Conservation (phyloP, 148 eudicot genomes). For the Simmondsia chinensis region DNA sequence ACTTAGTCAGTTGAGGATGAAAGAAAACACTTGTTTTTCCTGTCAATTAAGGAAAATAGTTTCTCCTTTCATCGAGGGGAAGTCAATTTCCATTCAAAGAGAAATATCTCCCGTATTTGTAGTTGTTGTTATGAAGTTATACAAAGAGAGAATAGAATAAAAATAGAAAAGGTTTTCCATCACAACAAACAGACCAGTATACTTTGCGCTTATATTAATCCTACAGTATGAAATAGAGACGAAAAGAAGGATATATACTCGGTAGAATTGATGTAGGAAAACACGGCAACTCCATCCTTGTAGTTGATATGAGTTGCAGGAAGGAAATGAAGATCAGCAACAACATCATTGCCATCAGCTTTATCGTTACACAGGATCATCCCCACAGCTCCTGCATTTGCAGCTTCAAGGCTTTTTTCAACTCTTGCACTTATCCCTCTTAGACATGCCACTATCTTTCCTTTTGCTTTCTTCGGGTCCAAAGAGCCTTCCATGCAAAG, state of each 20-base stretch:
- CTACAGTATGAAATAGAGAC: not conserved
- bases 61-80: too few relatives aligned
- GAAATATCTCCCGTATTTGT: too few relatives aligned
- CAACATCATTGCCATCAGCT: slow-evolving; percentile 26
- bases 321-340: slow-evolving; percentile 45
- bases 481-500: slow-evolving; percentile 33
- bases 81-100: too few relatives aligned
- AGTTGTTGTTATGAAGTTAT: too few relatives aligned
- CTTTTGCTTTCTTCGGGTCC: slow-evolving; percentile 48
- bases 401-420: slow-evolving; percentile 36
- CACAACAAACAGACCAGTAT: not conserved
- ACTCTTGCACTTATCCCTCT: slow-evolving; percentile 38
- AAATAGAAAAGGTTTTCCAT: too few relatives aligned
- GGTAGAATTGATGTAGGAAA: slow-evolving; percentile 40
- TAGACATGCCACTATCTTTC: slow-evolving; percentile 58
- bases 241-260: slow-evolving; percentile 14
- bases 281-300: slow-evolving; percentile 29
- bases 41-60: too few relatives aligned
- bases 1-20: too few relatives aligned
- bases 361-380: slow-evolving; percentile 58
- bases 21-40: too few relatives aligned
- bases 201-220: not conserved
- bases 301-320: slow-evolving; percentile 56
- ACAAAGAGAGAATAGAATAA: too few relatives aligned
- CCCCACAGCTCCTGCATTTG: slow-evolving; percentile 54